Evolutionary conservation across 176 grass and related monocot species (phyloP).

Genomic region (Triticum monococcum): DNA sequence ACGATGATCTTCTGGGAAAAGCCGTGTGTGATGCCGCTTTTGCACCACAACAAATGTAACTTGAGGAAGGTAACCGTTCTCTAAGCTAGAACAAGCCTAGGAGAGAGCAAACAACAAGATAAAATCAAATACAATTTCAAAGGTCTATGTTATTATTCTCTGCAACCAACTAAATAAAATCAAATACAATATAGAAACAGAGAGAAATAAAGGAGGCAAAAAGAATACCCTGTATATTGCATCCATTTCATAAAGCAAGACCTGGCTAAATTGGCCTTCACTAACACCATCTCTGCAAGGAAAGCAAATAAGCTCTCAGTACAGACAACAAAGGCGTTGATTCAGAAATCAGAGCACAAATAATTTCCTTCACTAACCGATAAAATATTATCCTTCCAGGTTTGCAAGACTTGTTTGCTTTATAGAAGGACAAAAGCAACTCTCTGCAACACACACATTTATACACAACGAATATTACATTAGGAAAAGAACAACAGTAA

Average conservation of each 20-base stretch:
- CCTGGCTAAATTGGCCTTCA: conserved; percentile 75
- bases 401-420: conserved; percentile 30
- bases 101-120: background rate
- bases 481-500: background rate
- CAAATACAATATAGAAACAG: background rate
- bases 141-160: too few relatives aligned
- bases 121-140: too few relatives aligned
- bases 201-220: background rate
- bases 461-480: background rate
- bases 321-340: background rate
- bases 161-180: too few relatives aligned
- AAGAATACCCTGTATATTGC: conserved; percentile 69
- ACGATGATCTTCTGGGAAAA: conserved; percentile 69
- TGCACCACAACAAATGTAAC: conserved; percentile 89
- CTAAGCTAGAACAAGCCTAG: conserved; percentile 70
- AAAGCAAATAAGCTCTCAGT: background rate
- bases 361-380: conserved; percentile 34
- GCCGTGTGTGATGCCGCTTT: conserved; percentile 82
- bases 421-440: conserved; percentile 56
- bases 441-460: conserved; percentile 42
- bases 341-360: background rate
- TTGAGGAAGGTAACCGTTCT: conserved; percentile 49
- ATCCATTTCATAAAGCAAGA: conserved; percentile 77
- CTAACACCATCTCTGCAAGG: conserved; percentile 84
- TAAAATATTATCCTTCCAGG: conserved; percentile 82